These are phyloP conservation scores for Cystofilobasidium bisporidii DNA, from an alignment of 768 basidiomycete species.

Conservation along the genomic window DNA sequence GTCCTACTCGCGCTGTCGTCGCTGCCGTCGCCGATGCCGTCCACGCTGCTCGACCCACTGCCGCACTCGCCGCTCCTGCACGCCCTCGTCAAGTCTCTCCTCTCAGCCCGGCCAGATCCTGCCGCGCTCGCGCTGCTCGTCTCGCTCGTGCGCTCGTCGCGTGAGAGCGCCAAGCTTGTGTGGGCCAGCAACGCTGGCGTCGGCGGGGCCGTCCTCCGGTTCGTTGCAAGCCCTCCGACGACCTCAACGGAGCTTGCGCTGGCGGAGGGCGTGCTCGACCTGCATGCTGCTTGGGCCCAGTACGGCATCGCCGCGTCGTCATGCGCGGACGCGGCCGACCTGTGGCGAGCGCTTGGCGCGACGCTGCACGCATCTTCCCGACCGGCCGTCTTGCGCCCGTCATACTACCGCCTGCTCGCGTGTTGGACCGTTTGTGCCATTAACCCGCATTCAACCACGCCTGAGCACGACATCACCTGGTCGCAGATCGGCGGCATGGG, in stretches of 20 bases:
- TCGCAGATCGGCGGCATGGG: slow-evolving; percentile 70
- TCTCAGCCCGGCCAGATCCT: neutral
- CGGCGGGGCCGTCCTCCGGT: slow-evolving; percentile 14
- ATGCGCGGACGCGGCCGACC: slow-evolving; percentile 53
- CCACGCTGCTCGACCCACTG: slow-evolving; percentile 1
- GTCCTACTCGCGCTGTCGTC: slow-evolving; percentile 31
- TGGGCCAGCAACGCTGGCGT: slow-evolving; percentile 38
- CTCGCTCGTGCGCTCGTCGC: slow-evolving; percentile 55
- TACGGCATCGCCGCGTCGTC: slow-evolving; percentile 71
- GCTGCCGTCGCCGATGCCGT: slow-evolving; percentile 38
- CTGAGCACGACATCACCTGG: slow-evolving; percentile 81
- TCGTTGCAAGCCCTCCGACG: slow-evolving; percentile 45
- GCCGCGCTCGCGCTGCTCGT: slow-evolving; percentile 49
- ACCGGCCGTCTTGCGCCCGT: slow-evolving; percentile 38
- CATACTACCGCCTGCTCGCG: slow-evolving; percentile 56
- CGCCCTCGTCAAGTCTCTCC: neutral
- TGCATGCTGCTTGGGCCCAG: slow-evolving; percentile 57
- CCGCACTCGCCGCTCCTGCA: slow-evolving; percentile 9
- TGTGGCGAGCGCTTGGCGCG: slow-evolving; percentile 48
- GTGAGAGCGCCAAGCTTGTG: slow-evolving; percentile 55
- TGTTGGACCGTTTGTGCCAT: slow-evolving; percentile 72
- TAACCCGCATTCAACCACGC: slow-evolving; percentile 83
- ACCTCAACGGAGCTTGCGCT: slow-evolving; percentile 55
- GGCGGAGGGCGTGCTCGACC: slow-evolving; percentile 40
- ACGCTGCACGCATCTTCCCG: slow-evolving; percentile 16